A percentile compares a stretch with the other conserved stretches of the same genome.
Conservation (phyloP, 2,329 filamentous ascomycete species). For the Fusarium succisae region DNA sequence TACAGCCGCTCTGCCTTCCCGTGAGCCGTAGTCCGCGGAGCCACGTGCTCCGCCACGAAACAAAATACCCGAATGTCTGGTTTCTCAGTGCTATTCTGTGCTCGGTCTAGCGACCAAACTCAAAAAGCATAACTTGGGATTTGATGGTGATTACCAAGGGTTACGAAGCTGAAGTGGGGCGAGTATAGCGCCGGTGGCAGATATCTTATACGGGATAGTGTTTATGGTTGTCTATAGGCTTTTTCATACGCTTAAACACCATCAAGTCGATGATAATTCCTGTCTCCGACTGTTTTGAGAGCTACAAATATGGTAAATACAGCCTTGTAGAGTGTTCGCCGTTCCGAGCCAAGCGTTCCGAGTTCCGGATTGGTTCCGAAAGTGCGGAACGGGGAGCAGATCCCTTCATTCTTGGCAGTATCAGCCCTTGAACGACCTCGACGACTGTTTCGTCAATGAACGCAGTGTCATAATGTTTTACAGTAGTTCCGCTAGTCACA, state of each 20-base stretch:
- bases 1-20: not conserved
- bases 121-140: not conserved
- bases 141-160: not conserved
- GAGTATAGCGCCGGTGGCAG: fast-evolving
- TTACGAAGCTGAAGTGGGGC: not conserved
- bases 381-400: not conserved
- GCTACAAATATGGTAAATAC: fast-evolving
- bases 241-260: not conserved
- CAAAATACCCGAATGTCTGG: not conserved
- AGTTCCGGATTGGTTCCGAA: not conserved
- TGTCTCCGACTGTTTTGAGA: fast-evolving
- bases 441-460: not conserved
- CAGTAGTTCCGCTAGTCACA: not conserved
- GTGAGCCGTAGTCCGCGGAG: too few relatives aligned
- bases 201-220: not conserved
- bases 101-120: not conserved
- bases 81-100: not conserved
- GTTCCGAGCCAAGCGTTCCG: not conserved
- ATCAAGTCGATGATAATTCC: fast-evolving
- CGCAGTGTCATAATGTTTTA: not conserved
- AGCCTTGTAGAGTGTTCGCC: not conserved
- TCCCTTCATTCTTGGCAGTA: not conserved
- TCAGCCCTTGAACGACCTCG: not conserved
- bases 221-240: not conserved
- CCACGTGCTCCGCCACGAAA: not conserved